Conservation (phyloP, 208 protist genomes). For the Acanthamoeba castellanii region DNA sequence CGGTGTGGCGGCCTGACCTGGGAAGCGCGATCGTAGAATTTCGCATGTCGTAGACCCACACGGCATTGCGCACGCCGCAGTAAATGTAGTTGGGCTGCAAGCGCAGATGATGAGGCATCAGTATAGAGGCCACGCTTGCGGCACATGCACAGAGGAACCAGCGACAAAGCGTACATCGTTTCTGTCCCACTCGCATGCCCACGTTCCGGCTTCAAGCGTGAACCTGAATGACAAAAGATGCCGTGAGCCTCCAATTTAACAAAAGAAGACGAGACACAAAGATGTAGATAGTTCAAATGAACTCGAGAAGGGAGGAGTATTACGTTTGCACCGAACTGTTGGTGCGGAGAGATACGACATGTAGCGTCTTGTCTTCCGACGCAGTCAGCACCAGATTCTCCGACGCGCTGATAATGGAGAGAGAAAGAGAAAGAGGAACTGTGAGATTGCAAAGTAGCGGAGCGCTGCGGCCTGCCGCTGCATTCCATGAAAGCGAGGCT, state of each 20-base stretch:
- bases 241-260: not conserved
- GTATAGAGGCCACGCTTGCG: not conserved
- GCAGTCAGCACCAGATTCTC: conserved; percentile 24
- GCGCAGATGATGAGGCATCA: not conserved
- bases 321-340: conserved; percentile 40
- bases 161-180: not conserved
- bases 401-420: not conserved
- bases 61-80: conserved; percentile 1
- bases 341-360: not conserved
- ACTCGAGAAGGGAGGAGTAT: no score
- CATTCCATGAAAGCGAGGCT: not conserved
- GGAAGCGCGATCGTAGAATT: not conserved
- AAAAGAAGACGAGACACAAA: not conserved
- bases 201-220: not conserved
- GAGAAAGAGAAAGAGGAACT: no score
- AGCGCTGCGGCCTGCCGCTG: not conserved
- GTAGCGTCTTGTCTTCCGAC: not conserved
- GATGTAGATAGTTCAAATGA: no score
- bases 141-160: not conserved
- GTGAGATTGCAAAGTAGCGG: not conserved
- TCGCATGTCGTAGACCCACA: conserved; percentile 32
- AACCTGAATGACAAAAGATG: not conserved
- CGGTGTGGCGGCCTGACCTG: not conserved
- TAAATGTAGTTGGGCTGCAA: conserved; percentile 1
- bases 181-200: conserved; percentile 16